Evolutionary conservation across 805 yeast species (phyloP).

Genomic region (Hanseniaspora valbyensis): DNA sequence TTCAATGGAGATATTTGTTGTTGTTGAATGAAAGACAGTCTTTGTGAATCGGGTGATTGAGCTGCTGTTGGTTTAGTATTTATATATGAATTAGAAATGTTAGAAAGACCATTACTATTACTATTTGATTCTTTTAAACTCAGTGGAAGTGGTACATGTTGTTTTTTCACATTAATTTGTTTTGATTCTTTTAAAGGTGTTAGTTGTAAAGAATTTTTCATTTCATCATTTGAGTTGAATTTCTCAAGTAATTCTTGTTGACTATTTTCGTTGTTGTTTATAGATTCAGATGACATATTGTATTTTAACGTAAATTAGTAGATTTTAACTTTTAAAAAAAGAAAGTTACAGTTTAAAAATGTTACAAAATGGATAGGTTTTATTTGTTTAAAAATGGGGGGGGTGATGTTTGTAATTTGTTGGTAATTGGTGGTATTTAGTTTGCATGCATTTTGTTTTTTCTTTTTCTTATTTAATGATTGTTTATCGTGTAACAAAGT

Average conservation of each 20-base stretch:
- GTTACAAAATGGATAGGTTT: too few species aligned
- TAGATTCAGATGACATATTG: background rate
- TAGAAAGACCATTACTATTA: background rate
- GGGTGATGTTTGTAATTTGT: too few species aligned
- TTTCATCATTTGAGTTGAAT: background rate
- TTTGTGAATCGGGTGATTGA: constrained; percentile 10
- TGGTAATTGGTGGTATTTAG: too few species aligned
- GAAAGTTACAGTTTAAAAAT: too few species aligned
- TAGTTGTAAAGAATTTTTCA: background rate
- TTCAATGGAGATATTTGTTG: constrained; percentile 9
- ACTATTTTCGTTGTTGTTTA: background rate
- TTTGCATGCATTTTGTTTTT: too few species aligned
- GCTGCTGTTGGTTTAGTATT: background rate
- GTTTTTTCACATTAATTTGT: background rate
- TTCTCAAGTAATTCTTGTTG: background rate
- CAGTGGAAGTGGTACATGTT: background rate
- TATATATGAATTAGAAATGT: background rate
- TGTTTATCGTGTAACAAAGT: too few species aligned
- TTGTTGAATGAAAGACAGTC: constrained; percentile 12
- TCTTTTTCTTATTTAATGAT: too few species aligned
- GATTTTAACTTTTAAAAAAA: too few species aligned
- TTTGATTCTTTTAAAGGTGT: background rate
- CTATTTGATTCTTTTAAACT: background rate
- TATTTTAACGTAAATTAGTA: too few species aligned
- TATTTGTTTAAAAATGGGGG: too few species aligned